phyloP scores from a whole-genome alignment of 1,139 yeast genomes.

The Geotrichum restrictum region DNA sequence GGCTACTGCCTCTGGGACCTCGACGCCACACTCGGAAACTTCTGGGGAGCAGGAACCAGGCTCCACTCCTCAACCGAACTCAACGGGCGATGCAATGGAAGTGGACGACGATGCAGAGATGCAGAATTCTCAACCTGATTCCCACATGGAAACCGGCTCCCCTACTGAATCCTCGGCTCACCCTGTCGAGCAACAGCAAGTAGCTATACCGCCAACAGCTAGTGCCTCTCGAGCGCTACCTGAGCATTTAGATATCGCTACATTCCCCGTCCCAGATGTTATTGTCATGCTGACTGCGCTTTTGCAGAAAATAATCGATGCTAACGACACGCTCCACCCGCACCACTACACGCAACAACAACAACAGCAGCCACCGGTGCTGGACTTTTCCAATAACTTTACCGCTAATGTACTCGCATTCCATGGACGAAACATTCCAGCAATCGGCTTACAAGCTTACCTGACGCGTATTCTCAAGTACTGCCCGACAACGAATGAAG shows the following conservation, averaged over 20 bases:
- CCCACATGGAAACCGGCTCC: slow-evolving; percentile 8
- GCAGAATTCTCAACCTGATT: background rate
- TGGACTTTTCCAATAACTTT: slow-evolving; percentile 35
- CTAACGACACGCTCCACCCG: slow-evolving; percentile 83
- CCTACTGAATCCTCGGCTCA: background rate
- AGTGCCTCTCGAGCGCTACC: slow-evolving; percentile 21
- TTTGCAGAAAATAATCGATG: slow-evolving; percentile 79
- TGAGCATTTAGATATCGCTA: slow-evolving; percentile 72
- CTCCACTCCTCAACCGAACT: background rate
- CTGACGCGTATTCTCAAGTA: slow-evolving; percentile 85
- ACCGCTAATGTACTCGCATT: slow-evolving; percentile 79
- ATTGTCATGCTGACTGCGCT: slow-evolving; percentile 80
- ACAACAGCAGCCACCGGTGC: background rate
- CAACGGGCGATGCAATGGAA: background rate
- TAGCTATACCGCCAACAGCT: slow-evolving; percentile 19
- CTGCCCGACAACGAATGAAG: slow-evolving; percentile 97
- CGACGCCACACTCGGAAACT: slow-evolving; percentile 21
- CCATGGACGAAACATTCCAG: slow-evolving; percentile 94
- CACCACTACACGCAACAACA: slow-evolving; percentile 53
- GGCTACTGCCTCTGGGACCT: slow-evolving; percentile 28
- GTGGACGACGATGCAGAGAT: slow-evolving; percentile 2
- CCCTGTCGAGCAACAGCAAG: slow-evolving; percentile 16
- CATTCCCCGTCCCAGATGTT: slow-evolving; percentile 75
- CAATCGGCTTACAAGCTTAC: slow-evolving; percentile 84
- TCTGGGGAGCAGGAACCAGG: background rate